These are phyloP conservation scores for Juglanconis oblonga DNA, from an alignment of 2,329 filamentous ascomycete species.

Conservation along the genomic window DNA sequence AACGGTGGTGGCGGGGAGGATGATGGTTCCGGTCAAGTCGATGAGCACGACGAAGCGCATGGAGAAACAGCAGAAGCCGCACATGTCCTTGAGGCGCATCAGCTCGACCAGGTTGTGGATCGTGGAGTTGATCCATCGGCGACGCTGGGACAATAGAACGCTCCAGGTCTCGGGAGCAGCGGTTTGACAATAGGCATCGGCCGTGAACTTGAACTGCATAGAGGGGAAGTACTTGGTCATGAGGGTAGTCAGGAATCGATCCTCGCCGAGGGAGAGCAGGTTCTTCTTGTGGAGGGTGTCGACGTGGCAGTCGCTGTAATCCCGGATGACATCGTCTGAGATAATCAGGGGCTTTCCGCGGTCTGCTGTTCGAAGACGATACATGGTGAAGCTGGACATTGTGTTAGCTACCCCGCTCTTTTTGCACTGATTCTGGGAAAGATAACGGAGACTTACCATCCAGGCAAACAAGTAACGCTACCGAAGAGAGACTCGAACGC, in stretches of 20 bases:
- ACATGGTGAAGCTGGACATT: constrained; percentile 87
- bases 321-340: constrained; percentile 78
- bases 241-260: constrained; percentile 93
- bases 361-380: constrained; percentile 89
- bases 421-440: background rate
- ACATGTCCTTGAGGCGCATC: constrained; percentile 87
- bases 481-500: constrained; percentile 97
- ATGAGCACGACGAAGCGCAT: constrained; percentile 97
- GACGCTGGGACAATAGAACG: constrained; percentile 92
- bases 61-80: constrained; percentile 97
- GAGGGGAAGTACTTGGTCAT: constrained; percentile 97
- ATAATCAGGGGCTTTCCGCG: constrained; percentile 94
- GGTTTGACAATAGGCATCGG: constrained; percentile 89
- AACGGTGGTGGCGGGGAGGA: constrained; percentile 82
- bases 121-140: constrained; percentile 99
- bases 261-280: constrained; percentile 86
- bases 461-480: constrained; percentile 96
- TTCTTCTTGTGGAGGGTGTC: constrained; percentile 99
- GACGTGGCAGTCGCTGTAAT: constrained; percentile 85
- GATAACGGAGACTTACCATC: constrained; percentile 69
- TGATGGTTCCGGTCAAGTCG: constrained; percentile 88
- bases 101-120: constrained; percentile 94
- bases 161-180: constrained; percentile 93
- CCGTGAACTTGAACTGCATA: constrained; percentile 95
- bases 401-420: constrained; percentile 32